phyloP scores from a whole-genome alignment of 1,284 basidiomycete species.

The Moniliella sp. region DNA sequence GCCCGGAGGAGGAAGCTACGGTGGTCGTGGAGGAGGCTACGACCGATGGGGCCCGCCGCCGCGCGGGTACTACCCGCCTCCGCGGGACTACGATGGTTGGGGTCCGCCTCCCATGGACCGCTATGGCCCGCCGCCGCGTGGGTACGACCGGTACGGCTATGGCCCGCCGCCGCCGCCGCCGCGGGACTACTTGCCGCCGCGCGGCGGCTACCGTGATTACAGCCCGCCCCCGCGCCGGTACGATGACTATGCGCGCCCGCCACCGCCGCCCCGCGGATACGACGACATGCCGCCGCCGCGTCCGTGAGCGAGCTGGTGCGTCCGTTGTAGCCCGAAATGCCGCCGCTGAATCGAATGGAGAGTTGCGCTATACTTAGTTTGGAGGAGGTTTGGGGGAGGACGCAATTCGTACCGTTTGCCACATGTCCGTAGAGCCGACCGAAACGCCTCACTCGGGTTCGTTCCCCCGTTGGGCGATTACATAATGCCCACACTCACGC shows the following conservation, averaged over 20 bases:
- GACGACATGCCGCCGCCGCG: conserved; percentile 16
- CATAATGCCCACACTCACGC: no score
- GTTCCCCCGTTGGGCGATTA: no score
- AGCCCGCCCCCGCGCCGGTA: conserved; percentile 15
- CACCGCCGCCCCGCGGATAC: conserved; percentile 10
- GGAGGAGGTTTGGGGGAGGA: no score
- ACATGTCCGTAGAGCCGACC: no score
- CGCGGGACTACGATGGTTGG: conserved; percentile 9
- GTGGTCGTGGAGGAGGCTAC: conserved; percentile 19
- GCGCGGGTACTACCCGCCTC: conserved; percentile 27
- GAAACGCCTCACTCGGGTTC: no score
- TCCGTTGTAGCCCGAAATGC: no score
- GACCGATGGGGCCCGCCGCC: no score
- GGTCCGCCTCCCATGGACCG: conserved; percentile 14
- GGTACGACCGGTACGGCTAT: conserved; percentile 15
- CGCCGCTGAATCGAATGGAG: no score
- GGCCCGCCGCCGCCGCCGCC: conserved; percentile 7
- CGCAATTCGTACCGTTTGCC: no score
- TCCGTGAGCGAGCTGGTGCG: no score
- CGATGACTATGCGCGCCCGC: conserved; percentile 12
- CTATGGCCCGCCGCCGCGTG: conserved; percentile 6
- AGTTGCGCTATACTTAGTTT: no score
- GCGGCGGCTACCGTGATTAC: conserved; percentile 4
- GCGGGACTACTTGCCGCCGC: conserved; percentile 10
- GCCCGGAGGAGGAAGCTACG: conserved; percentile 37